Evolutionary conservation across 2,329 filamentous ascomycete genomes (phyloP).

Genomic region (Pseudocercospora fuligena): DNA sequence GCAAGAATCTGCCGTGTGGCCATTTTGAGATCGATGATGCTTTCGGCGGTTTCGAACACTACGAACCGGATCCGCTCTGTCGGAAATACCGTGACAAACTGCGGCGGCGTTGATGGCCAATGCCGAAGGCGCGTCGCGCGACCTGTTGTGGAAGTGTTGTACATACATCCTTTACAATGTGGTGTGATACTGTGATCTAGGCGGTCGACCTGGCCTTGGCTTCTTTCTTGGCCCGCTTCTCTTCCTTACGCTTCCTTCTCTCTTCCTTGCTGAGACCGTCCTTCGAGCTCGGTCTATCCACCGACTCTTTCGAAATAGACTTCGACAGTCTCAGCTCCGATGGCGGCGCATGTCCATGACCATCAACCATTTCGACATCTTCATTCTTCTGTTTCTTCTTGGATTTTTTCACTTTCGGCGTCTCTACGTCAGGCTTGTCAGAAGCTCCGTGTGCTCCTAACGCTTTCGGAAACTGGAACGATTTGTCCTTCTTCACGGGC

Average conservation of each 20-base stretch:
- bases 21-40: background rate
- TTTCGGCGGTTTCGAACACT: background rate
- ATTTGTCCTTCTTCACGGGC: conserved; percentile 16
- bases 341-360: background rate
- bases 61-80: background rate
- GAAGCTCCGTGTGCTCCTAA: conserved; percentile 41
- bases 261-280: conserved; percentile 38
- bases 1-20: background rate
- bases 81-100: background rate
- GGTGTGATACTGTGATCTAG: background rate
- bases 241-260: conserved; percentile 44
- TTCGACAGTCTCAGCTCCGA: background rate
- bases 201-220: background rate
- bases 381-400: conserved; percentile 45
- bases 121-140: background rate
- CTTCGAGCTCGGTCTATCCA: conserved; percentile 17
- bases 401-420: conserved; percentile 36
- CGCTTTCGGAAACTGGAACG: conserved; percentile 35
- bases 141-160: background rate
- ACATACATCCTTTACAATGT: background rate
- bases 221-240: conserved; percentile 44
- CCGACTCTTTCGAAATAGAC: conserved; percentile 33
- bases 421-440: conserved; percentile 44
- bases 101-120: background rate
- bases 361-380: conserved; percentile 39